A percentile compares a stretch with the other conserved stretches of the same genome.
Conservation (phyloP, 768 basidiomycete species). For the Favolaschia claudopus region DNA sequence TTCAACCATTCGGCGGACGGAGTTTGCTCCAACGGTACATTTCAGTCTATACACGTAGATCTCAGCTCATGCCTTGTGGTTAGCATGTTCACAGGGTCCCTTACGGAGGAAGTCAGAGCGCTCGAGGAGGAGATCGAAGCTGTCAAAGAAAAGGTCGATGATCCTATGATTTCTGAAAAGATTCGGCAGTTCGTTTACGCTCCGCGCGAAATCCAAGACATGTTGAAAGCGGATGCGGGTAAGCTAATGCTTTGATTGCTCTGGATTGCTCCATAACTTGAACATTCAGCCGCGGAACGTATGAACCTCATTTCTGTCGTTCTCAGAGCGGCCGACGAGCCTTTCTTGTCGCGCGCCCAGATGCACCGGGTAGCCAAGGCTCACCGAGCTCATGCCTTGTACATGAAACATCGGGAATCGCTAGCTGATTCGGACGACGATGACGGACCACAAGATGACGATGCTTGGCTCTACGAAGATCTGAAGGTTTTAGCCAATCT, state of each 20-base stretch:
- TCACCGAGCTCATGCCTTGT: slow-evolving; percentile 80
- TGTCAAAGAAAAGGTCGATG: slow-evolving; percentile 89
- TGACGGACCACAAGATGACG: slow-evolving; percentile 91
- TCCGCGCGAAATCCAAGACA: slow-evolving; percentile 85
- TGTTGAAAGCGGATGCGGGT: slow-evolving; percentile 85
- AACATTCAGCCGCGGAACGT: slow-evolving; percentile 62
- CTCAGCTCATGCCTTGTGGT: neutral
- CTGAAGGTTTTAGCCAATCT: slow-evolving; percentile 80
- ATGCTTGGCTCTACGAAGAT: slow-evolving; percentile 97
- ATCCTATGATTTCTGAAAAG: slow-evolving; percentile 88
- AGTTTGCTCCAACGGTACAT: slow-evolving; percentile 87
- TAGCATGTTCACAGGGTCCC: slow-evolving; percentile 95
- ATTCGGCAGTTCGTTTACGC: slow-evolving; percentile 87
- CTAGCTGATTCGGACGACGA: slow-evolving; percentile 90
- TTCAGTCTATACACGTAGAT: neutral
- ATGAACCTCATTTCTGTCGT: slow-evolving; percentile 82
- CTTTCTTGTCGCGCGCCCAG: slow-evolving; percentile 77
- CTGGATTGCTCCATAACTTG: neutral
- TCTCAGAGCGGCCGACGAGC: slow-evolving; percentile 79
- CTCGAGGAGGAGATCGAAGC: slow-evolving; percentile 88
- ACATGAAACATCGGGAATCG: slow-evolving; percentile 64
- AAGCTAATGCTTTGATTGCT: slow-evolving; percentile 30
- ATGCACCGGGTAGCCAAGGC: slow-evolving; percentile 83
- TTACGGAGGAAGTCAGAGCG: slow-evolving; percentile 87
- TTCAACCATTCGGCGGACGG: slow-evolving; percentile 94